Conservation (phyloP, 1,284 basidiomycete genomes). For the Ceratobasidium sp. region DNA sequence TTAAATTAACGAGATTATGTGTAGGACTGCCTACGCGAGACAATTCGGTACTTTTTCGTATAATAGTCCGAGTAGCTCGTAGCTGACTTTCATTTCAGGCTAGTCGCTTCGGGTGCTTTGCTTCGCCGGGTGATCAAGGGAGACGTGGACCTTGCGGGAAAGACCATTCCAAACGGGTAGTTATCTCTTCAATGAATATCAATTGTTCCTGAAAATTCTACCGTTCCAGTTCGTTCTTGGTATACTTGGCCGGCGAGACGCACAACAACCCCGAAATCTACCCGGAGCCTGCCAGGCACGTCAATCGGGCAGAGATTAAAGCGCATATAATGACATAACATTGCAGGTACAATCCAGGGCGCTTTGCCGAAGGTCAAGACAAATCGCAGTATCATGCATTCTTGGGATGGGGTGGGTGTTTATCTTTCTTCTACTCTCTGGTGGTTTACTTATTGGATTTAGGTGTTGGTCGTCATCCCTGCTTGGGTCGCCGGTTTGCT, state of each 20-base stretch:
- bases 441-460: background rate
- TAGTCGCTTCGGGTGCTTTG: conserved; percentile 12
- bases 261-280: conserved; percentile 35
- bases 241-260: conserved; percentile 16
- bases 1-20: background rate
- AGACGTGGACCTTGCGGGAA: conserved; percentile 20
- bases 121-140: conserved; percentile 30
- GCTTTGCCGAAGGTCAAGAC: conserved; percentile 29
- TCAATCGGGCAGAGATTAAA: background rate
- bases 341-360: conserved; percentile 14
- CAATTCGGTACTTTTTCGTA: conserved; percentile 17
- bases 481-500: conserved; percentile 31
- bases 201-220: background rate
- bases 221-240: conserved; percentile 16
- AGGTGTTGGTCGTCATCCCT: conserved; percentile 35
- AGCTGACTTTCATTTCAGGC: background rate
- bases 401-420: conserved; percentile 33
- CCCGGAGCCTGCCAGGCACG: conserved; percentile 28
- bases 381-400: conserved; percentile 32
- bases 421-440: background rate
- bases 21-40: conserved; percentile 31
- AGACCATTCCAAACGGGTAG: conserved; percentile 31
- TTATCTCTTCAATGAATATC: too few species aligned
- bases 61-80: background rate
- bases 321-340: conserved; percentile 6